These are phyloP conservation scores for Ilyonectria destructans DNA, from an alignment of 2,329 filamentous ascomycete genomes.

Conservation along the genomic window DNA sequence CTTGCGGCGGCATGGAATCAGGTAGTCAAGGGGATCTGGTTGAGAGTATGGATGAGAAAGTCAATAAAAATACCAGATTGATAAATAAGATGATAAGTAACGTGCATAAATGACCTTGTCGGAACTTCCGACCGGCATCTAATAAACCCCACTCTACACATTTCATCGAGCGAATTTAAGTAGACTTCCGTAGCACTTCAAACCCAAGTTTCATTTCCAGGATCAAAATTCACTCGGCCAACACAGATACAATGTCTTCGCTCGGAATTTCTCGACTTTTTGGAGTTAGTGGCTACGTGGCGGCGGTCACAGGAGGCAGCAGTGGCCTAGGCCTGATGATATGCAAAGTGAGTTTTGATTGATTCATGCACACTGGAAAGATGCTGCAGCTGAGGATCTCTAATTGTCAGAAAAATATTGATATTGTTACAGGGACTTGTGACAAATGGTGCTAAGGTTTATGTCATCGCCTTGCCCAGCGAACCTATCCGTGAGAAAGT, in stretches of 20 bases:
- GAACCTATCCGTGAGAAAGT: constrained; percentile 60
- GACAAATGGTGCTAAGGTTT: constrained; percentile 63
- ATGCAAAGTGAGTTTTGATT: constrained; percentile 52
- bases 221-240: background rate
- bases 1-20: background rate
- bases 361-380: background rate
- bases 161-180: no score
- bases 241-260: constrained; percentile 30
- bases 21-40: background rate
- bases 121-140: constrained; percentile 12
- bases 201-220: background rate
- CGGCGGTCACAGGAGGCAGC: constrained; percentile 57
- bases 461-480: constrained; percentile 58
- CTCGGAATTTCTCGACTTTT: constrained; percentile 42
- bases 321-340: constrained; percentile 66
- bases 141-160: background rate
- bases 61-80: background rate
- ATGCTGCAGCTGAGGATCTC: background rate
- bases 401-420: background rate
- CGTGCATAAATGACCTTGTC: background rate
- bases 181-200: background rate
- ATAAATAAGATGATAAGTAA: background rate
- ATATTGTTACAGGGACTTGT: constrained; percentile 57
- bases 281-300: constrained; percentile 51
- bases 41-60: background rate